Evolutionary conservation across 2,329 filamentous ascomycete species (phyloP).

Genomic region (Didymella lethalis): DNA sequence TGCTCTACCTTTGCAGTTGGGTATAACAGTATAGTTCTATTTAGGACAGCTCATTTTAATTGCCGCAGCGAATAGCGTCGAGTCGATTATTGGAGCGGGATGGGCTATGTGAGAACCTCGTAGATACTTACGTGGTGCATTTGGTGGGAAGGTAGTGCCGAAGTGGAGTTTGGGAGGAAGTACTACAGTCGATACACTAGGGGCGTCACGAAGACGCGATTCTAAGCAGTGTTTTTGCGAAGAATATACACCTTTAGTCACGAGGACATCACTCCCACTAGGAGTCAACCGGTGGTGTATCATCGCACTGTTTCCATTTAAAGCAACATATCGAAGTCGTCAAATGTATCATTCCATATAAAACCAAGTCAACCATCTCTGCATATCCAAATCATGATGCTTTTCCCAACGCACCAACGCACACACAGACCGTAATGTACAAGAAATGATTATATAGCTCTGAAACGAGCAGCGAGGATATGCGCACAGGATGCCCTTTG

Average conservation of each 20-base stretch:
- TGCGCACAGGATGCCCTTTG: conserved; percentile 19
- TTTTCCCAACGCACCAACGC: conserved; percentile 7
- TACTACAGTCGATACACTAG: too few species aligned
- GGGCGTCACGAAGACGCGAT: too few species aligned
- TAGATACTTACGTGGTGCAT: too few species aligned
- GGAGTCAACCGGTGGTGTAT: too few species aligned
- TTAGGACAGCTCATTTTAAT: neutral
- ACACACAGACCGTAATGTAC: conserved; percentile 18
- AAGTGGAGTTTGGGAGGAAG: too few species aligned
- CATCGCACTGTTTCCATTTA: neutral
- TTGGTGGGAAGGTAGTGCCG: too few species aligned
- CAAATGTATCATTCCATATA: conserved; percentile 16
- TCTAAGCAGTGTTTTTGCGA: too few species aligned
- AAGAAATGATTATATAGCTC: conserved; percentile 22
- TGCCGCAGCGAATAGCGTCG: neutral
- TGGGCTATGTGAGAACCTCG: too few species aligned
- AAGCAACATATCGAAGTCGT: conserved; percentile 3
- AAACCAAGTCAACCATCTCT: conserved; percentile 1
- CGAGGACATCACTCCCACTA: too few species aligned
- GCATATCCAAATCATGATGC: conserved; percentile 11
- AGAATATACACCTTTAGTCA: too few species aligned
- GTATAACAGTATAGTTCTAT: neutral
- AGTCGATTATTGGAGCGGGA: too few species aligned
- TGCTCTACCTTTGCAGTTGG: neutral
- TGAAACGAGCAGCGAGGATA: conserved; percentile 10